Conservation (phyloP, 2,329 filamentous ascomycete species). For the Fusarium solani-melongenae region DNA sequence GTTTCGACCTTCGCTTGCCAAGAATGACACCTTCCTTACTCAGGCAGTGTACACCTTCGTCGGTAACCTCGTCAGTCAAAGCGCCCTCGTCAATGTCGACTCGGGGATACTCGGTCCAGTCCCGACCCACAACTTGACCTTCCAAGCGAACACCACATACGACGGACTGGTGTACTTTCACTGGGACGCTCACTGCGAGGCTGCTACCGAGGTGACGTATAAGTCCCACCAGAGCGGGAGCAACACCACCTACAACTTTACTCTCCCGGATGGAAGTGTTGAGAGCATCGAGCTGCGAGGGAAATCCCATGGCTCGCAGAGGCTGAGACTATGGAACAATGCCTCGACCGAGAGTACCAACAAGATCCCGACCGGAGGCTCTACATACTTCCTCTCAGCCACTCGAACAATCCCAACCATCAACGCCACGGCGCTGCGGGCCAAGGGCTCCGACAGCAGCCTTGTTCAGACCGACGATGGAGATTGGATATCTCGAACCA, state of each 20-base stretch:
- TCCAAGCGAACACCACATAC: constrained; percentile 31
- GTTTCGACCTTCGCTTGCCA: constrained; percentile 19
- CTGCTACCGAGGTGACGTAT: constrained; percentile 31
- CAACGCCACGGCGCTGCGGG: constrained; percentile 23
- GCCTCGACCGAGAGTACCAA: background rate
- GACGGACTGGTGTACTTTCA: constrained; percentile 30
- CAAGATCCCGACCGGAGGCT: constrained; percentile 26
- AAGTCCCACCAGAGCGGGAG: constrained; percentile 8
- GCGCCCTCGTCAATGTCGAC: constrained; percentile 31
- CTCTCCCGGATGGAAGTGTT: constrained; percentile 17
- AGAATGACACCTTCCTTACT: constrained; percentile 28
- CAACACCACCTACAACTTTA: constrained; percentile 35
- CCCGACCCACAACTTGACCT: constrained; percentile 32
- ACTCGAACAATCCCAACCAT: constrained; percentile 27
- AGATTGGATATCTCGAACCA: constrained; percentile 34
- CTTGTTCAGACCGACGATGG: constrained; percentile 21
- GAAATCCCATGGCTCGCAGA: constrained; percentile 8
- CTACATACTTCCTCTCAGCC: constrained; percentile 27
- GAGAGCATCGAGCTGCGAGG: constrained; percentile 25
- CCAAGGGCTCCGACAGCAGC: constrained; percentile 25
- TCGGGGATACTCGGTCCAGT: constrained; percentile 29
- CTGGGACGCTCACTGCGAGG: constrained; percentile 33
- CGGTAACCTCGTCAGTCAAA: constrained; percentile 33
- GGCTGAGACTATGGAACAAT: constrained; percentile 24
- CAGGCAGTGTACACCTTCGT: constrained; percentile 35